Evolutionary conservation across 257 asterid genomes (phyloP), one percentile per base, ranked within the genome.

Genomic region (Datura wrightii): DNA sequence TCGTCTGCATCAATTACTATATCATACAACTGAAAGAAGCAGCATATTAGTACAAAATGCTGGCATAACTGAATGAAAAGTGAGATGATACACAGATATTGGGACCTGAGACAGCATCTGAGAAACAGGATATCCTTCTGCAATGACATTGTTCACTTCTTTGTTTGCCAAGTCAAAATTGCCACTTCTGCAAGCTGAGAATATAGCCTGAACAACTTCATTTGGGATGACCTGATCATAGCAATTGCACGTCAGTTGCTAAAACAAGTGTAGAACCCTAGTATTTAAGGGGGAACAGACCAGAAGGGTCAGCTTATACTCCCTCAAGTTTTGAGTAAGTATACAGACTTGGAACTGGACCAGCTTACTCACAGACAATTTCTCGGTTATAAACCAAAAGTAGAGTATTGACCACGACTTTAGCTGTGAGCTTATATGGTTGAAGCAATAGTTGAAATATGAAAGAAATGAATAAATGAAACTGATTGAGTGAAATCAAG

Each of bases 121-220:
- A 87, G 99, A 92, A 87, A 85, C 97, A 42, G 99, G 98, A 90
- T 96, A 94, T 70, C 99, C 99, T 90, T 94, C 99, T 18, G 98
- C 97, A 69, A 93, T 92, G 76, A 93, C 92, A 80, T 93, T 92
- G 85, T 92, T 92, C 41, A 94, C 97, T 92, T 94, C 97, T 87
- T 88, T 94, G 90, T 96, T 95, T 14, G 98, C 97, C 84, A 83
- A 84, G 91, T 96, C 99, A 85, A 94, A 96, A 79, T 93, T 81
- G 54, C 97, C 97, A 87, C 95, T 93, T 90, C 54, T 89, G 90
- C 99, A 96, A 85, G 99, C 96, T 76, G 89, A 85, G 83, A 89
- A 87, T 63, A 96, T 93, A 71, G 92, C 88, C 74, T 89, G 90
- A 79, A 92, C 92, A 78, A 91, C 93, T 58, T 90, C 94, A 84